Evolutionary conservation across 148 eudicot species (phyloP).

Genomic region (Rhododendron williamsianum): DNA sequence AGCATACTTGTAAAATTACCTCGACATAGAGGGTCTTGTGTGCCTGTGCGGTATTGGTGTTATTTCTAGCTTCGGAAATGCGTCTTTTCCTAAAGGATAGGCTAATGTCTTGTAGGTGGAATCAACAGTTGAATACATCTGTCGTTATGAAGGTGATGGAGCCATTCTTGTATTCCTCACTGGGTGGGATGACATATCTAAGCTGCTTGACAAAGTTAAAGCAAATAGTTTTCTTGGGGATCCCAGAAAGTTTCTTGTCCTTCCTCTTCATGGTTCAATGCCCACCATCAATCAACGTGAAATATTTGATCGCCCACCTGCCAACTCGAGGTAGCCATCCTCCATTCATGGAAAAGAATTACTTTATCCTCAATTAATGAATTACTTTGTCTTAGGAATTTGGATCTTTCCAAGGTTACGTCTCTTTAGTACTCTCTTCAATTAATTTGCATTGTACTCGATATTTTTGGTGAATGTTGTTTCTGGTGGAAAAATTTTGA

Average conservation of each 20-base stretch:
- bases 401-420: neutral
- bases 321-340: constrained; percentile 45
- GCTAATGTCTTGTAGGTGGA: constrained; percentile 54
- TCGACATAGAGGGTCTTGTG: neutral
- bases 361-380: neutral
- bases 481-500: neutral
- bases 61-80: neutral
- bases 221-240: constrained; percentile 64
- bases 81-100: neutral
- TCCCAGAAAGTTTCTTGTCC: constrained; percentile 59
- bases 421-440: neutral
- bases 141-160: constrained; percentile 76
- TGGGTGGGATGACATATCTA: constrained; percentile 98
- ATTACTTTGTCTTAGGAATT: neutral
- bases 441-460: neutral
- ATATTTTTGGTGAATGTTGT: neutral
- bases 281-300: constrained; percentile 90
- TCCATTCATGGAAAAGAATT: neutral
- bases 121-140: constrained; percentile 76
- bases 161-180: constrained; percentile 94
- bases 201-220: constrained; percentile 67
- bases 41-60: neutral
- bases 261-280: constrained; percentile 99
- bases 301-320: constrained; percentile 87
- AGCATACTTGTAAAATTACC: neutral